Evolutionary conservation across 2,329 filamentous ascomycete genomes (phyloP).

Genomic region (Aspergillus fructus): DNA sequence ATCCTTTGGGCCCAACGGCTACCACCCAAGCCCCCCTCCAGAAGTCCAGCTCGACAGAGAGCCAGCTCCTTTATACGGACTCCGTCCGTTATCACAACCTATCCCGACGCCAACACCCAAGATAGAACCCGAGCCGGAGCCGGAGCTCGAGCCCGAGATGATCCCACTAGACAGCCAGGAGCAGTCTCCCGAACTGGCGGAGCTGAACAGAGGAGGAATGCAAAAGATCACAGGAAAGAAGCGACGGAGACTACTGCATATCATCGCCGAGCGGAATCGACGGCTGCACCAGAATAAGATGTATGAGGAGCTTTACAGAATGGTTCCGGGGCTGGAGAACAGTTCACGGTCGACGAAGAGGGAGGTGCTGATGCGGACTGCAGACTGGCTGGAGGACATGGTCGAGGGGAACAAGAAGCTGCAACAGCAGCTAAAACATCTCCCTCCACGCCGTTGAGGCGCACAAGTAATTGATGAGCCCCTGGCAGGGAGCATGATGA

Average conservation of each 20-base stretch:
- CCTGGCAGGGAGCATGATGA: neutral
- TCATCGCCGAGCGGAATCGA: conserved; percentile 11
- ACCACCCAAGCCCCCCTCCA: neutral
- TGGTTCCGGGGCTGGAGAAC: conserved; percentile 8
- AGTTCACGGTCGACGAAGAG: conserved; percentile 10
- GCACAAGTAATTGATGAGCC: neutral
- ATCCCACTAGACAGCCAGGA: neutral
- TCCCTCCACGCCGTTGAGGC: neutral
- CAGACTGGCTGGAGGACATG: conserved; percentile 5
- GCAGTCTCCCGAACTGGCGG: neutral
- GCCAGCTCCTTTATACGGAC: neutral
- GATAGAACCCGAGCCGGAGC: neutral
- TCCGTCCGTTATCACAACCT: neutral
- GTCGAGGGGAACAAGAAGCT: conserved; percentile 1
- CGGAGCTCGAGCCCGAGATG: neutral
- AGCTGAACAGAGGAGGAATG: neutral
- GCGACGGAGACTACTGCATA: conserved; percentile 7
- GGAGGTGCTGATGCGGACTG: conserved; percentile 5
- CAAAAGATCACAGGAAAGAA: conserved; percentile 11
- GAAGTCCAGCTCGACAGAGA: neutral
- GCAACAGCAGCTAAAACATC: neutral
- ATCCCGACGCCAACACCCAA: neutral
- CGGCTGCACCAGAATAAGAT: conserved; percentile 11
- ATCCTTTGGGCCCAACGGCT: conserved; percentile 8
- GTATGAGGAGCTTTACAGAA: conserved; percentile 10